Evolutionary conservation across 768 basidiomycete genomes (phyloP).

Genomic region (Boletus subcaerulescens): DNA sequence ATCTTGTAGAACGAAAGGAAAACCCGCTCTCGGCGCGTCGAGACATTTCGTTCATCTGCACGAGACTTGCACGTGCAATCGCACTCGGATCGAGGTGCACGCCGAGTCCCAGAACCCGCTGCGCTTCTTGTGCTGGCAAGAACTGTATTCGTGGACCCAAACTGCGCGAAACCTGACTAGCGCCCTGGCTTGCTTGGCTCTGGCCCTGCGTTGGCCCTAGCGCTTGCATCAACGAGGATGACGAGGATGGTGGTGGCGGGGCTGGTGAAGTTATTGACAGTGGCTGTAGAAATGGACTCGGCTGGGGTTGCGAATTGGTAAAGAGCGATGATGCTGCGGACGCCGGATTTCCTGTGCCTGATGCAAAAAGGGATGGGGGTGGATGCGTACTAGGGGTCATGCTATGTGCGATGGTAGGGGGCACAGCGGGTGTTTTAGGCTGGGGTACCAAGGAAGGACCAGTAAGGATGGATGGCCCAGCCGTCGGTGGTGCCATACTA

Average conservation of each 20-base stretch:
- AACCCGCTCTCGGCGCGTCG: constrained; percentile 48
- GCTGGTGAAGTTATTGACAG: constrained; percentile 14
- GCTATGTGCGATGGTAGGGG: constrained; percentile 19
- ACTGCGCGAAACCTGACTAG: constrained; percentile 1
- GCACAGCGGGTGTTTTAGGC: constrained; percentile 19
- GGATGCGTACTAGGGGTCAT: constrained; percentile 34
- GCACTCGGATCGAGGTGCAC: constrained; percentile 49
- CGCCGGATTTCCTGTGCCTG: constrained; percentile 12
- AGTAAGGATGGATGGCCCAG: constrained; percentile 11
- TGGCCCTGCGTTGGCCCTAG: constrained; percentile 17
- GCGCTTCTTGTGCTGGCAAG: constrained; percentile 55
- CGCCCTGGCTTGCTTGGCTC: constrained; percentile 2
- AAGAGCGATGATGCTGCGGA: constrained; percentile 18
- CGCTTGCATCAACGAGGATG: constrained; percentile 27
- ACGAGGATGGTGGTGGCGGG: constrained; percentile 15
- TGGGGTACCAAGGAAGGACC: constrained; percentile 7
- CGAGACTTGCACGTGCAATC: constrained; percentile 62
- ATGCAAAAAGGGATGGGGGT: constrained; percentile 26
- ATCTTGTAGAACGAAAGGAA: constrained; percentile 27
- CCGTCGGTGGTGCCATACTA: constrained; percentile 4
- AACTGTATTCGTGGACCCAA: constrained; percentile 36
- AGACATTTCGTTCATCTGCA: constrained; percentile 79
- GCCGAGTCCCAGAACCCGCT: constrained; percentile 42
- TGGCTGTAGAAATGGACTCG: constrained; percentile 29
- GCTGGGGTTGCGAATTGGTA: constrained; percentile 24